These are phyloP conservation scores for Amaranthus cruentus DNA, from an alignment of 148 eudicot species.

Conservation along the genomic window DNA sequence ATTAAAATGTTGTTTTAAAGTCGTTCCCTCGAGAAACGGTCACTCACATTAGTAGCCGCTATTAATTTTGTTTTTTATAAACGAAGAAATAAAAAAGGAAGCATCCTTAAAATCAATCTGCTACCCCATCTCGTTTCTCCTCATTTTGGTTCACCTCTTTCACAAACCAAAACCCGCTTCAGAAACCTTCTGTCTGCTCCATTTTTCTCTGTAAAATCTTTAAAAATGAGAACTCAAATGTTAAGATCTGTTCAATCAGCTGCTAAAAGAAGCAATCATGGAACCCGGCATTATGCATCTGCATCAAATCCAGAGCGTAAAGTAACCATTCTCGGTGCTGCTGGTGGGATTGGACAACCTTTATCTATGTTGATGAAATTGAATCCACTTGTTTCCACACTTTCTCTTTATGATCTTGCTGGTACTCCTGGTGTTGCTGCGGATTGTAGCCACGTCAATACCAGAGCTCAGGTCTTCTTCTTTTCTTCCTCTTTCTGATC, in stretches of 20 bases:
- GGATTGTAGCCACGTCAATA: conserved; percentile 83
- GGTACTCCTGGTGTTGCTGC: conserved; percentile 94
- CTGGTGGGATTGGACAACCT: conserved; percentile 95
- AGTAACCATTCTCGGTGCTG: conserved; percentile 79
- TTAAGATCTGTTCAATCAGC: conserved; percentile 41
- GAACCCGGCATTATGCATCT: conserved; percentile 26
- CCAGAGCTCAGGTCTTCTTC: conserved; percentile 66
- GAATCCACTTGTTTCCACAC: conserved; percentile 74
- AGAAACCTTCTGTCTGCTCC: no score
- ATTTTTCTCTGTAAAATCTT: no score
- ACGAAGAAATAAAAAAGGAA: no score
- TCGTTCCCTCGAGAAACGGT: no score
- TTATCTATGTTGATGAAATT: conserved; percentile 82
- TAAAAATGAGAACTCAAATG: conserved; percentile 33
- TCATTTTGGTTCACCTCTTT: no score
- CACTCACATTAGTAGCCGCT: no score
- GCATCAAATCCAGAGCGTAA: conserved; percentile 60
- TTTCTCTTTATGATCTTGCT: conserved; percentile 81
- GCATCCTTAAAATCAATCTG: no score
- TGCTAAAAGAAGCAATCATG: conserved; percentile 13
- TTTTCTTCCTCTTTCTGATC: background rate
- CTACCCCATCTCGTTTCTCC: no score
- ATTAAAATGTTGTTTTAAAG: no score
- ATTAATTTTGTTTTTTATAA: no score
- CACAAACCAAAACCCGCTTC: no score